Evolutionary conservation across 306 rosid species (phyloP).

Genomic region (Rubus idaeus): DNA sequence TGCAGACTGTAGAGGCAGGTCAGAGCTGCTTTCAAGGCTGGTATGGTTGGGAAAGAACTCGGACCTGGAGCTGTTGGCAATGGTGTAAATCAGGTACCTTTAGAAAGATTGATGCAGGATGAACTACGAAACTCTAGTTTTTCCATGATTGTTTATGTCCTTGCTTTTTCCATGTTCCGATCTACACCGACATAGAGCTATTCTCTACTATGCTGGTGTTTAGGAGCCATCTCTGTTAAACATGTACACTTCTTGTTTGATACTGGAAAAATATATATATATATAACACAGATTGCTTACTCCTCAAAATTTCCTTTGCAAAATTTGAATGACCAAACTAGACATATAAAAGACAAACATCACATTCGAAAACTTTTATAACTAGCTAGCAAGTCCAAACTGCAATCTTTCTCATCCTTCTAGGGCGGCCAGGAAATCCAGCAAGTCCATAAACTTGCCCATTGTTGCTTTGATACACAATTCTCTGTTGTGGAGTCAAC

Average conservation of each 20-base stretch:
- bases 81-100: constrained; percentile 51
- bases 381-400: constrained; percentile 15
- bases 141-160: background rate
- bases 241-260: background rate
- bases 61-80: constrained; percentile 50
- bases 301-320: background rate
- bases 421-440: background rate
- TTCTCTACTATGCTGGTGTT: background rate
- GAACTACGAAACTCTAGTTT: constrained; percentile 44
- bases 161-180: background rate
- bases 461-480: constrained; percentile 24
- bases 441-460: background rate
- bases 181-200: background rate
- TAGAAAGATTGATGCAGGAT: constrained; percentile 56
- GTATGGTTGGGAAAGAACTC: constrained; percentile 49
- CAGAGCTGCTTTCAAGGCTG: constrained; percentile 78
- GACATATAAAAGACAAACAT: background rate
- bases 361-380: background rate
- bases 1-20: constrained; percentile 72
- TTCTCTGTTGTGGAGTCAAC: constrained; percentile 53
- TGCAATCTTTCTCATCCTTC: background rate
- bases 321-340: constrained; percentile 9
- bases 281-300: too few species aligned
- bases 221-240: background rate
- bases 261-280: too few species aligned